A percentile compares a stretch with the other conserved stretches of the same genome.
These are phyloP conservation scores for Flammula alnicola DNA, from an alignment of 1,284 basidiomycete genomes.

Conservation along the genomic window DNA sequence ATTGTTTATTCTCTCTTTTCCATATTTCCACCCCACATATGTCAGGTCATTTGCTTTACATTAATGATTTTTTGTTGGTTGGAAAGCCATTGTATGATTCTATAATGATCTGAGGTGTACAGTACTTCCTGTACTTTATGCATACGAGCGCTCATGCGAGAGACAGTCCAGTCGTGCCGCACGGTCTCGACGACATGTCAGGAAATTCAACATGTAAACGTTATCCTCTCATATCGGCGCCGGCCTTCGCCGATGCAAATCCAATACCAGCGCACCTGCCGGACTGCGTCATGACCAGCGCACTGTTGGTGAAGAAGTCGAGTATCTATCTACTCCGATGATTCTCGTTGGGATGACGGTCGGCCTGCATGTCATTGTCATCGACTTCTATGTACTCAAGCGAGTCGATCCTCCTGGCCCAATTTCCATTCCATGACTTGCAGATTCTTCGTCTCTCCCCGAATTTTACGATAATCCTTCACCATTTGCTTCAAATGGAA, in stretches of 20 bases:
- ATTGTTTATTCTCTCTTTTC: constrained; percentile 3
- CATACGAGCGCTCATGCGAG: too few species aligned
- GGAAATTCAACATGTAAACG: too few species aligned
- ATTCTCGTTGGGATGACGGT: too few species aligned
- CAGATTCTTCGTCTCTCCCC: constrained; percentile 35
- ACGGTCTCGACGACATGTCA: too few species aligned
- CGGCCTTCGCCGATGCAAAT: too few species aligned
- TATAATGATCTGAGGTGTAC: constrained; percentile 5
- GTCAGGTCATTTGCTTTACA: background rate
- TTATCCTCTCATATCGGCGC: too few species aligned
- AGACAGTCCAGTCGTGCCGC: too few species aligned
- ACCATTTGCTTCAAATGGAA: constrained; percentile 50
- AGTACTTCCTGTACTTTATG: background rate
- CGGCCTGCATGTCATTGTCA: background rate
- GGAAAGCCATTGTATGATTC: background rate
- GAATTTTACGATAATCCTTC: constrained; percentile 39
- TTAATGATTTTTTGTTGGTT: background rate
- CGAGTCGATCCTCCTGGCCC: background rate
- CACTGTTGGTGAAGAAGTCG: too few species aligned
- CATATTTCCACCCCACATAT: constrained; percentile 1
- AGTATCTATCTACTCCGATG: too few species aligned
- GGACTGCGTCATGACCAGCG: too few species aligned
- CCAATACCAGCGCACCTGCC: too few species aligned
- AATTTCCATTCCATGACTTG: constrained; percentile 37
- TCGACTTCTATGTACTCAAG: too few species aligned